A percentile compares a stretch with the other conserved stretches of the same genome.
phyloP scores from a whole-genome alignment of 306 rosid genomes.

The Quercus suber region DNA sequence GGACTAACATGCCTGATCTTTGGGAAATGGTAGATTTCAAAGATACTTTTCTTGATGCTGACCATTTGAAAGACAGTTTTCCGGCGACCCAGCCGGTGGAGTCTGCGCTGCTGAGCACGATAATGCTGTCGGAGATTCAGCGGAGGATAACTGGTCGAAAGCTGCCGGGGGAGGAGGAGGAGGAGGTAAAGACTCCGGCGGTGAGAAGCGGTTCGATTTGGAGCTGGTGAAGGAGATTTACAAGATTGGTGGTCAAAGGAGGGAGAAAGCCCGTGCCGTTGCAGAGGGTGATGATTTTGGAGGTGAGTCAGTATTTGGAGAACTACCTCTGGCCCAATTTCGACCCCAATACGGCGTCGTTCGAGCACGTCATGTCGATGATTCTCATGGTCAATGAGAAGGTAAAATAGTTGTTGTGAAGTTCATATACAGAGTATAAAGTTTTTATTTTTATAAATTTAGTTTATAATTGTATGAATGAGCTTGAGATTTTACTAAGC shows the following conservation, averaged over 20 bases:
- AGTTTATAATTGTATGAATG: too few relatives aligned
- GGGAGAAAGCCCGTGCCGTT: constrained; percentile 79
- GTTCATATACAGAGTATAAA: not conserved
- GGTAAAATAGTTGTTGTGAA: constrained; percentile 34
- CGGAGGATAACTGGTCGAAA: constrained; percentile 67
- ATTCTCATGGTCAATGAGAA: constrained; percentile 90
- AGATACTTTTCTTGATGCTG: constrained; percentile 88
- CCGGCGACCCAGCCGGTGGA: constrained; percentile 47
- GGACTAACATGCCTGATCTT: constrained; percentile 53
- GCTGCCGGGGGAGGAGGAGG: constrained; percentile 45
- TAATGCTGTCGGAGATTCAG: constrained; percentile 85
- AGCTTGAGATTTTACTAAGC: too few relatives aligned
- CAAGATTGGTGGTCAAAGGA: constrained; percentile 54
- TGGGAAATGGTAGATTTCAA: constrained; percentile 65
- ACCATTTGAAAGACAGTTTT: constrained; percentile 73
- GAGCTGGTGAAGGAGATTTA: constrained; percentile 74
- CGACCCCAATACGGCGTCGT: constrained; percentile 58
- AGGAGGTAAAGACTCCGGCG: not conserved
- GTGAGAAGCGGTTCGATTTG: constrained; percentile 47
- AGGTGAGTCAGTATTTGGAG: constrained; percentile 94
- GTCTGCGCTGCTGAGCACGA: constrained; percentile 52
- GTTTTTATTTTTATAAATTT: too few relatives aligned
- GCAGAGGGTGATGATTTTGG: constrained; percentile 92
- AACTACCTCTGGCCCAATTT: constrained; percentile 87
- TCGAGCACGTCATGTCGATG: constrained; percentile 94